Base-by-base conservation (phyloP, 768 basidiomycete genomes). In the Trametes elegans region DNA sequence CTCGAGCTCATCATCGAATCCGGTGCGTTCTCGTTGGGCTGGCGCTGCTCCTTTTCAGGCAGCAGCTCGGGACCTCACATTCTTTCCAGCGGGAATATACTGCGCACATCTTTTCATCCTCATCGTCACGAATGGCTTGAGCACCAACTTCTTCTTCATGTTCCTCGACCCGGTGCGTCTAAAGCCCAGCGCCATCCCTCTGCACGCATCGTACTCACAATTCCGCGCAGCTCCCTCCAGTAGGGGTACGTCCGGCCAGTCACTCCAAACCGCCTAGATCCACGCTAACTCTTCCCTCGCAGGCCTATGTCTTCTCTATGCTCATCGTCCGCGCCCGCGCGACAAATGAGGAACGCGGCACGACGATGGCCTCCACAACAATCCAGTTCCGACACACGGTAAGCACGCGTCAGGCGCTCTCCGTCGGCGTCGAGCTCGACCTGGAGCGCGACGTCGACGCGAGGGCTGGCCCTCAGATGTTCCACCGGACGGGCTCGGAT, bases 1-100 rank as follows among this genome's bases (percentile, higher is more conserved):
- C 24, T 55, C 18, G 46, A 55, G 29, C 28, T 55, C 26, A 29
- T 55, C 28, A 43, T 55, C 31, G 54, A 55, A 44, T 38, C 46
- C 4, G 54, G 54, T 55, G 16, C 14, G 54, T 11, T 4, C n/a
- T n/a, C n/a, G n/a, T n/a, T n/a, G n/a, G n/a, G n/a, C n/a, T n/a
- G n/a, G n/a, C n/a, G n/a, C n/a, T n/a, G n/a, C n/a, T n/a, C n/a
- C n/a, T n/a, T n/a, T n/a, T n/a, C n/a, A n/a, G n/a, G n/a, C n/a
- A n/a, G n/a, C n/a, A n/a, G n/a, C n/a, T n/a, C n/a, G 10, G 13
- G 9, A 3, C 11, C 34, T 35, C 11, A 35, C 6, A 5, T 14
- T 16, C 40, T 5, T 29, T 6, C 9, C 28, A 55, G 54, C 54
- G 10, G 38, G 46, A 9, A 24, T 47, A 16, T 55, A 55, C 54